A percentile compares a stretch with the other conserved stretches of the same genome.
These are phyloP conservation scores for Tricholomella constricta DNA, from an alignment of 768 basidiomycete genomes.

Conservation along the genomic window DNA sequence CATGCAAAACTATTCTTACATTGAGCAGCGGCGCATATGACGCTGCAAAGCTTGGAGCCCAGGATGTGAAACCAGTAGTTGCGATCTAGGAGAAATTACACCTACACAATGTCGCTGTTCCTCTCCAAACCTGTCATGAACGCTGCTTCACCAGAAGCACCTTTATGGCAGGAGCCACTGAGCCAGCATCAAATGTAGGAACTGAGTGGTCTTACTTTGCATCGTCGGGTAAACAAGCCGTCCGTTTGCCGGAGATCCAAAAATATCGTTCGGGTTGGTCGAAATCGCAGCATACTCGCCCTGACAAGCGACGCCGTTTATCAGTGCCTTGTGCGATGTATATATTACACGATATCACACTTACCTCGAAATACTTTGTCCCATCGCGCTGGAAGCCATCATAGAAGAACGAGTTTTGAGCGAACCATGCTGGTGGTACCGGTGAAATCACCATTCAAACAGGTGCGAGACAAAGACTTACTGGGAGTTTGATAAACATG, in stretches of 20 bases:
- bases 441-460: no score
- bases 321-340: conserved; percentile 3
- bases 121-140: conserved; percentile 65
- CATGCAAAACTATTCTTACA: conserved; percentile 25
- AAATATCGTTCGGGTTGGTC: conserved; percentile 45
- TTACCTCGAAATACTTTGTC: conserved; percentile 50
- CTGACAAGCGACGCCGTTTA: conserved; percentile 18
- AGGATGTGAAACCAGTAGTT: background rate
- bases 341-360: background rate
- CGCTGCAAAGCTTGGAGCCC: conserved; percentile 36
- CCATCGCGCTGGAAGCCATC: conserved; percentile 46
- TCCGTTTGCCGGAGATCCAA: conserved; percentile 40
- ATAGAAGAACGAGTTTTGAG: conserved; percentile 37
- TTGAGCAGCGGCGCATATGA: conserved; percentile 58
- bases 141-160: conserved; percentile 54
- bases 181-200: background rate
- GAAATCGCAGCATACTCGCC: conserved; percentile 61
- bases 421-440: conserved; percentile 32
- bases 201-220: conserved; percentile 37
- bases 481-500: conserved; percentile 59
- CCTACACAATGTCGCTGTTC: conserved; percentile 38
- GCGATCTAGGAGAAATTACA: background rate
- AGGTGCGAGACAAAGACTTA: conserved; percentile 19
- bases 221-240: conserved; percentile 54
- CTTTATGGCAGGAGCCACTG: conserved; percentile 22